Base-by-base conservation (phyloP, 2,329 filamentous ascomycete species). In the Aureobasidium pullulans region DNA sequence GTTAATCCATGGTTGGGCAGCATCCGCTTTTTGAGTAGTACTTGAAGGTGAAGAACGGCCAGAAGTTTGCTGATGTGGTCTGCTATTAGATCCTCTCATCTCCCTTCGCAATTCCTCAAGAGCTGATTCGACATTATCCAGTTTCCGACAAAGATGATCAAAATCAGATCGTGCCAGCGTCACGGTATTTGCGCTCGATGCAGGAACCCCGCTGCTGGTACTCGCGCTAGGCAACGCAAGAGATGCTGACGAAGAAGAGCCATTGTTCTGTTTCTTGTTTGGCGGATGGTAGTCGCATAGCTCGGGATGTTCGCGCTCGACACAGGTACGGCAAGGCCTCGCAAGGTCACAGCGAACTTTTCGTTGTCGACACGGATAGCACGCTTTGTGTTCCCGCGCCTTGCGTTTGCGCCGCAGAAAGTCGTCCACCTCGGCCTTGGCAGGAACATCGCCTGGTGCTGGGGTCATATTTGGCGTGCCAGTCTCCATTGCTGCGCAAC, bases 371-470 rank as follows among this genome's bases (percentile, higher is more conserved):
- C 77, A 80, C 57, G 77, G 77, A 67, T 79, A 79, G 67, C 77
- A 79, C 47, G 76, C 76, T 70, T 79, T 80, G 70, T 80, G 78
- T 68, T 79, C 77, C 32, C 77, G 69, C 47, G 77, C 77, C 64
- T 80, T 80, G 47, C 77, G 70, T 69, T 79, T 79, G 65, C 76
- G 71, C 23, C 76, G 71, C 65, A 79, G 64, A 40, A 79, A 77
- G 64, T 79, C 76, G 67, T 79, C 76, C 60, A 79, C 77, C 57
- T 79, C 76, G 54, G 72, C 69, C 56, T 76, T 73, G 31, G 66
- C 66, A 46, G 75, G 75, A 29, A 65, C 52, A 28, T 63, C 62
- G n/a, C 44, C 57, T 32, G 57, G 37, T 31, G 54, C 53, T 5
- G 48, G 50, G 3, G 59, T 52, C n/a, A 46, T 46, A 13, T 36